phyloP scores from a whole-genome alignment of 768 basidiomycete species.

The Boletus edulis region DNA sequence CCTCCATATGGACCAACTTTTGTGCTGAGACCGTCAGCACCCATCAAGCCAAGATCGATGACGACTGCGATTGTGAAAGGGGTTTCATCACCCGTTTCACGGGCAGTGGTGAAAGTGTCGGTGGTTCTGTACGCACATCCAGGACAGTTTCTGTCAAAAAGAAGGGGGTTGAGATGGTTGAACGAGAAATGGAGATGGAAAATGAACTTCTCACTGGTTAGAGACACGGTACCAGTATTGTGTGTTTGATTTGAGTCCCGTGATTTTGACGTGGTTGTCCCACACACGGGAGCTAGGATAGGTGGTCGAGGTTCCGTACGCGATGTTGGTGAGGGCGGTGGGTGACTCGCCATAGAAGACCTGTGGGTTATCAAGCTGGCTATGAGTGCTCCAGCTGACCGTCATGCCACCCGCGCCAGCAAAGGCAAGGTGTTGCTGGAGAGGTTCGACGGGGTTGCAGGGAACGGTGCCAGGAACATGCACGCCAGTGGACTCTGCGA shows the following conservation, averaged over 20 bases:
- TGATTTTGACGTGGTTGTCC: slow-evolving; percentile 28
- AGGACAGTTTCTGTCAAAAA: slow-evolving; percentile 19
- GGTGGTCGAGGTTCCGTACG: slow-evolving; percentile 20
- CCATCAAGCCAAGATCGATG: slow-evolving; percentile 29
- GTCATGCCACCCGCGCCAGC: slow-evolving; percentile 26
- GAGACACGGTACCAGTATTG: slow-evolving; percentile 29
- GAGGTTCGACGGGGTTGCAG: slow-evolving; percentile 28
- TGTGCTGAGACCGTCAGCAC: slow-evolving; percentile 28
- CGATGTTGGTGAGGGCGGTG: slow-evolving; percentile 15
- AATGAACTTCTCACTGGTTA: slow-evolving; percentile 19
- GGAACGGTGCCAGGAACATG: slow-evolving; percentile 27
- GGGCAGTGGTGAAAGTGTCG: slow-evolving; percentile 27
- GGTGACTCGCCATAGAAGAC: slow-evolving; percentile 27
- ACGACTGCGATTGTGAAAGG: slow-evolving; percentile 25
- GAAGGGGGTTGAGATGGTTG: background rate
- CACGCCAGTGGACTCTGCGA: slow-evolving; percentile 28
- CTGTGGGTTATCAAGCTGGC: slow-evolving; percentile 19
- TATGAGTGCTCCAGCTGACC: slow-evolving; percentile 25
- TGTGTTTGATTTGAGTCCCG: slow-evolving; percentile 21
- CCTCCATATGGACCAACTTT: slow-evolving; percentile 24
- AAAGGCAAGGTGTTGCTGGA: slow-evolving; percentile 26
- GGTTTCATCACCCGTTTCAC: slow-evolving; percentile 14
- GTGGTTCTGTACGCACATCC: slow-evolving; percentile 25
- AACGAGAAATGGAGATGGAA: background rate
- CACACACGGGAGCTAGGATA: slow-evolving; percentile 26